These are phyloP conservation scores for Fraxinus xanthoxyloides DNA, from an alignment of 305 asterid genomes.

Conservation along the genomic window DNA sequence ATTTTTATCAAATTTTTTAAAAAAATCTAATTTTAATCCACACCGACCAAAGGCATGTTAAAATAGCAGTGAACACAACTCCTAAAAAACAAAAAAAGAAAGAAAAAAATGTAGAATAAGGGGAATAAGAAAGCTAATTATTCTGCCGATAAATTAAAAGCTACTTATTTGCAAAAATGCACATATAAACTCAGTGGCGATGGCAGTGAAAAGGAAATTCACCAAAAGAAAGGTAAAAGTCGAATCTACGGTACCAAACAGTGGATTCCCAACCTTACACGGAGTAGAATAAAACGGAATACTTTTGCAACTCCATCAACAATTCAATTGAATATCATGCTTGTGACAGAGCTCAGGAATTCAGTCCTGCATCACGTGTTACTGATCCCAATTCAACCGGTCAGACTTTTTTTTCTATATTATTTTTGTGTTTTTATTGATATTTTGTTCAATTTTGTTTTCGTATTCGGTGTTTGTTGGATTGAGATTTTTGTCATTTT, in stretches of 20 bases:
- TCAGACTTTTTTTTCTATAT: background rate
- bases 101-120: too few relatives aligned
- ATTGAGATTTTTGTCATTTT: background rate
- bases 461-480: background rate
- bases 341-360: slow-evolving; percentile 5
- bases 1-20: too few relatives aligned
- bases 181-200: background rate
- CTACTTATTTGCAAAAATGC: background rate
- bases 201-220: background rate
- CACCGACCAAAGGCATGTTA: too few relatives aligned
- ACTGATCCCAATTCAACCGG: slow-evolving; percentile 15
- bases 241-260: background rate
- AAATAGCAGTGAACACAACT: too few relatives aligned
- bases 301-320: background rate
- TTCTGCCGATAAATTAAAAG: background rate
- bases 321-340: background rate
- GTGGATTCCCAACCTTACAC: background rate
- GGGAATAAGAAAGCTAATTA: too few relatives aligned
- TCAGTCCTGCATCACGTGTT: background rate
- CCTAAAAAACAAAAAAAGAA: too few relatives aligned
- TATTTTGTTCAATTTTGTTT: background rate
- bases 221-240: background rate
- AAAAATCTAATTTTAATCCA: too few relatives aligned
- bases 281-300: background rate
- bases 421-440: background rate